Evolutionary conservation across 371 early-diverging fungal species (phyloP).

Genomic region (Zopfochytrium polystomum): DNA sequence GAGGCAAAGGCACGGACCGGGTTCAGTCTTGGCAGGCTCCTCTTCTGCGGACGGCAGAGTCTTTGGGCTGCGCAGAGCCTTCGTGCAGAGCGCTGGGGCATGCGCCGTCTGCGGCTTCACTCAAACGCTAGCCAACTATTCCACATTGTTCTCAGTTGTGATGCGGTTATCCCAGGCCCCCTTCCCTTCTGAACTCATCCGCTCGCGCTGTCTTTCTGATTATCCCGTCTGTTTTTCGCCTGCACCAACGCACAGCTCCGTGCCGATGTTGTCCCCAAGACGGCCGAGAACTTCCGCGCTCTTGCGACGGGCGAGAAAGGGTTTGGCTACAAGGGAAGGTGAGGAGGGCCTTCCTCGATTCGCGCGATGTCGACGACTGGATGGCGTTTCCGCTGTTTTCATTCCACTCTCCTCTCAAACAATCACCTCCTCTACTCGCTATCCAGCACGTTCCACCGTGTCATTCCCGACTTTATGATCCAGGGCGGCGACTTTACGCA

Average conservation of each 20-base stretch:
- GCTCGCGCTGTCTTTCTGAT: not conserved
- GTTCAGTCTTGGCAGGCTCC: too few species aligned
- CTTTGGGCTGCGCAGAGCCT: not conserved
- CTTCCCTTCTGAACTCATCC: too few species aligned
- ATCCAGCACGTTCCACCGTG: constrained; percentile 50
- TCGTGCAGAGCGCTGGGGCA: not conserved
- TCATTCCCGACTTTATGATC: constrained; percentile 47
- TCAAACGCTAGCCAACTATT: not conserved
- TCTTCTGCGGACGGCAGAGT: not conserved
- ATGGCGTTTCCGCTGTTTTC: too few species aligned
- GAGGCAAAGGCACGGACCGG: not conserved
- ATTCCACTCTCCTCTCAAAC: constrained; percentile 43
- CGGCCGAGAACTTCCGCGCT: constrained; percentile 52
- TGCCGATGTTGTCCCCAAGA: constrained; percentile 53
- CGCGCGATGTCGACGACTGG: too few species aligned
- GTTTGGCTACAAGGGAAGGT: constrained; percentile 57
- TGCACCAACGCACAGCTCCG: constrained; percentile 39
- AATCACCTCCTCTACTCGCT: constrained; percentile 55
- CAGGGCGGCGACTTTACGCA: constrained; percentile 58
- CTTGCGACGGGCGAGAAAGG: constrained; percentile 61
- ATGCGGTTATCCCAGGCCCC: too few species aligned
- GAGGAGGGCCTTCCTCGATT: too few species aligned
- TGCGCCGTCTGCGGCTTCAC: not conserved
- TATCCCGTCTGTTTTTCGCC: not conserved
- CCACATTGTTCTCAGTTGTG: not conserved